These are phyloP conservation scores for Malassezia dermatis DNA, from an alignment of 1,284 basidiomycete genomes.

Conservation along the genomic window DNA sequence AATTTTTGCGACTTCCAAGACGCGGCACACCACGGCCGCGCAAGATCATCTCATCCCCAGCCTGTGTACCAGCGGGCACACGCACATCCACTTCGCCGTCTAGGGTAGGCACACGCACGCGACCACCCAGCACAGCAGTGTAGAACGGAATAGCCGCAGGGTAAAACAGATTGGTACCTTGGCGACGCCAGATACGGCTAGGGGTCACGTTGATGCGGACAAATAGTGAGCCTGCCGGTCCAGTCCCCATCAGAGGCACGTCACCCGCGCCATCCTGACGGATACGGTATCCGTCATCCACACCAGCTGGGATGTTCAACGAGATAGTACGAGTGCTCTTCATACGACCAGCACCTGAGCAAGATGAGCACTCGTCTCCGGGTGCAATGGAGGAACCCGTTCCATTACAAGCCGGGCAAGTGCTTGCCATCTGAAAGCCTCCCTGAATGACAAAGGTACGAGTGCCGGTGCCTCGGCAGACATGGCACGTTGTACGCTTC, in stretches of 20 bases:
- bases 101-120: constrained; percentile 82
- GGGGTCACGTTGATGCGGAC: constrained; percentile 75
- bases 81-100: constrained; percentile 93
- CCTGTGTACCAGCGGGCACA: constrained; percentile 84
- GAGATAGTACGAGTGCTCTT: constrained; percentile 67
- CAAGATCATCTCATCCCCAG: constrained; percentile 90
- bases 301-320: constrained; percentile 68
- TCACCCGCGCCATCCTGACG: constrained; percentile 76
- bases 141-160: constrained; percentile 85
- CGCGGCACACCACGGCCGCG: constrained; percentile 71
- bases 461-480: constrained; percentile 78
- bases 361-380: constrained; percentile 66
- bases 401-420: constrained; percentile 76
- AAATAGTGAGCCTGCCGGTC: constrained; percentile 69
- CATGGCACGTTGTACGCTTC: constrained; percentile 66
- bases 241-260: constrained; percentile 61
- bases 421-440: constrained; percentile 95
- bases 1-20: constrained; percentile 51
- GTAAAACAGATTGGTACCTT: constrained; percentile 84
- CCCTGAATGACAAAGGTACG: constrained; percentile 81
- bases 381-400: constrained; percentile 69
- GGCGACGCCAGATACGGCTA: constrained; percentile 76
- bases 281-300: constrained; percentile 93
- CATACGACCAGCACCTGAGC: constrained; percentile 78
- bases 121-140: constrained; percentile 79